Evolutionary conservation across 2,329 filamentous ascomycete species (phyloP).

Genomic region (Phymatotrichopsis omnivora): DNA sequence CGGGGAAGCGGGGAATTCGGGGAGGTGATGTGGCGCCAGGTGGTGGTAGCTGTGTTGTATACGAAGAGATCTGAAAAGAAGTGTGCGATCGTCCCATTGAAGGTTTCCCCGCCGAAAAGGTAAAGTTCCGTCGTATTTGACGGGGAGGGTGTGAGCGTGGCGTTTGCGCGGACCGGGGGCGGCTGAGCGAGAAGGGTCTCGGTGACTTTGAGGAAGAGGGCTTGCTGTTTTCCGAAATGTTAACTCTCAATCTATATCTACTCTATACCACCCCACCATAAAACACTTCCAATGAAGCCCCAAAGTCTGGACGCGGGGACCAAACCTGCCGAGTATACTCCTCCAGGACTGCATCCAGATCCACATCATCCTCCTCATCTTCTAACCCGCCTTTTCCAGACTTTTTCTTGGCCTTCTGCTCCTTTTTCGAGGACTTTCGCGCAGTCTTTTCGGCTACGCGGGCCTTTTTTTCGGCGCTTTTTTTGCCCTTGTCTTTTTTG

Average conservation of each 20-base stretch:
- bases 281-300: not conserved
- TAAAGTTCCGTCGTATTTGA: conserved; percentile 68
- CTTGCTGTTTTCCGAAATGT: conserved; percentile 53
- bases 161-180: conserved; percentile 67
- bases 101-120: conserved; percentile 90
- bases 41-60: conserved; percentile 52
- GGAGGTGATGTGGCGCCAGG: conserved; percentile 83
- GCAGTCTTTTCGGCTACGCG: conserved; percentile 36
- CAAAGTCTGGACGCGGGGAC: not conserved
- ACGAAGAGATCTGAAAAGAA: conserved; percentile 60
- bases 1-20: conserved; percentile 86
- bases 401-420: conserved; percentile 70
- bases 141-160: conserved; percentile 74
- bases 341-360: conserved; percentile 84
- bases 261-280: not conserved
- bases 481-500: conserved; percentile 35
- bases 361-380: conserved; percentile 83
- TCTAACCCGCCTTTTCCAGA: conserved; percentile 63
- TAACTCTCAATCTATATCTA: too few relatives aligned
- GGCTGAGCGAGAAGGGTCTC: conserved; percentile 62
- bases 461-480: conserved; percentile 44
- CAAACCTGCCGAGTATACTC: conserved; percentile 65
- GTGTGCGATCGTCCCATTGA: conserved; percentile 73
- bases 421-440: conserved; percentile 50
- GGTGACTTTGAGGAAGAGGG: conserved; percentile 87